Evolutionary conservation across 1,139 yeast species (phyloP), one percentile per base, ranked within the genome.

Genomic region (Suhomyces bokatorum): DNA sequence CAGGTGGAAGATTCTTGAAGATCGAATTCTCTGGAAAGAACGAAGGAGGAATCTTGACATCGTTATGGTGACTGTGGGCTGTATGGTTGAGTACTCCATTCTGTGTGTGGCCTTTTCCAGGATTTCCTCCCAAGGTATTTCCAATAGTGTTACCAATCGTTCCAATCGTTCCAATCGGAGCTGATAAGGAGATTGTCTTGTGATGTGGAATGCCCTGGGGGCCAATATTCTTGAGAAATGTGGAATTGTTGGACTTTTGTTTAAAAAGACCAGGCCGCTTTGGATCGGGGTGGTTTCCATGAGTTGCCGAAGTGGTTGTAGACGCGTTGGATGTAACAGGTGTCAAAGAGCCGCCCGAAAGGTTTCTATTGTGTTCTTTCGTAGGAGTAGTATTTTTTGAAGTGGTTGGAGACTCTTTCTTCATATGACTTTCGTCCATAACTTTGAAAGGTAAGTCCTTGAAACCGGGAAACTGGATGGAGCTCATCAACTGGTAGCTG

Each of bases 401-500:
- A 8, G n/a, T 37, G 7, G 44, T 29, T 27, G 48, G 48, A 10
- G 45, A 40, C 11, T 41, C 29, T 12, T 31, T 44, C 28, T 33
- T 24, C 12, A 20, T 37, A 6, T 31, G 8, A 20, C 45, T 35
- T 31, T 54, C 57, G 22, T 44, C 48, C 28, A 49, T 40, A 3
- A 53, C 47, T 37, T 56, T 59, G 31, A 49, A 44, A 4, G 75
- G 73, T 38, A 70, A 58, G 49, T 68, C 71, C 46, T 65, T 67
- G 53, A 62, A 67, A 6, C 75, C 75, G 3, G 87, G 80, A 55
- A 84, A 79, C 52, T 80, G 81, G 15, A 85, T 77, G 30, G 85
- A 73, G 49, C 75, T 78, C 43, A 83, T 72, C 60, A 86, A 66
- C 56, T 85, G 88, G 47, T 71, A 70, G 57, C 83, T 82, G 46